Evolutionary conservation across 441 rosid genomes (phyloP), one percentile per base, ranked within the genome.

Genomic region (Dalechampia spathulata): DNA sequence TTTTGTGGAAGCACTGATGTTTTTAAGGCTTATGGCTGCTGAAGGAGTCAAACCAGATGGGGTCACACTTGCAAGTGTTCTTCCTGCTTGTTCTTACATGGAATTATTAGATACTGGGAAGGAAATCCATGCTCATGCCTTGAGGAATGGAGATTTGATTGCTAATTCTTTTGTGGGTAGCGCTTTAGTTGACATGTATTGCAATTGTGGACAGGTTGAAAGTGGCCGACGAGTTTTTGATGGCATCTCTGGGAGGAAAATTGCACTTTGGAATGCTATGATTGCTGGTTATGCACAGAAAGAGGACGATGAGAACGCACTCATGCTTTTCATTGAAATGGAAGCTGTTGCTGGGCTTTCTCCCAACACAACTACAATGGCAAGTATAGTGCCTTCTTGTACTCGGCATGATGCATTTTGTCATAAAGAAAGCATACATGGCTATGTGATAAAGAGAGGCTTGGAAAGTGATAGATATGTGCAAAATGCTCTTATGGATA

Each of bases 141-240:
- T 92, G 68, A 86, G 72, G 70, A 81, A 80, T 63, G 81, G 76
- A 13, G 60, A 72, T 48, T 56, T 86, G 59, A 61, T 72, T 39
- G 77, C 67, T 44, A 89, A 92, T 77, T 81, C 94, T 48, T 92
- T 80, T 60, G 90, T 86, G 45, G 95, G 85, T 1, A 88, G 94
- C 60, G 96, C 96, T 62, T 73, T 92, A 49, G 92, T 92, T 60
- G 96, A 92, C 66, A 86, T 92, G 96, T 92, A 86, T 70, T 83
- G 87, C 64, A 92, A 85, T 57, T 92, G 94, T 55, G 78, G 70
- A 51, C 53, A 57, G 66, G 85, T 84, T 20, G 75, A 77, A 49
- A 71, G 78, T 71, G 96, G 85, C 22, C 75, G 80, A 34, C 61
- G 61, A 52, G 87, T 84, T 41, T 88, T 92, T 71, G 71, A 84